Evolutionary conservation across 2,329 filamentous ascomycete species (phyloP).

Genomic region (Sclerotinia nivalis): DNA sequence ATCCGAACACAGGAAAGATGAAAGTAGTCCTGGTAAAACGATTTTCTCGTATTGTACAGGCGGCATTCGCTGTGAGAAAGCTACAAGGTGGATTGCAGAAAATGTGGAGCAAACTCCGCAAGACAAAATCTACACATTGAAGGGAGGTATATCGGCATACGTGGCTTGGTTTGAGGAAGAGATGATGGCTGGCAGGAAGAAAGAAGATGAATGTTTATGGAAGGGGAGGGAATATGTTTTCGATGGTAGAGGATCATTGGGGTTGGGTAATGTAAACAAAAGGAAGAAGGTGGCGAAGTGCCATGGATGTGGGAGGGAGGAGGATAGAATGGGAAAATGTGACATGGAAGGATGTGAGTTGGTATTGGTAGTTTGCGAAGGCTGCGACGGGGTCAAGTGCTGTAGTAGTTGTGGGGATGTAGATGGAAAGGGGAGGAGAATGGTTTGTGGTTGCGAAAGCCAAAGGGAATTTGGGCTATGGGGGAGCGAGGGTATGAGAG

Average conservation of each 20-base stretch:
- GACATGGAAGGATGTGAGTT: slow-evolving; percentile 38
- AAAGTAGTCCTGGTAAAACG: slow-evolving; percentile 26
- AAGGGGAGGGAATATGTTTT: slow-evolving; percentile 42
- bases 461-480: slow-evolving; percentile 39
- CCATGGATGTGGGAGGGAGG: slow-evolving; percentile 34
- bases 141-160: slow-evolving; percentile 41
- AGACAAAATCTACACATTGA: slow-evolving; percentile 37
- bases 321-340: slow-evolving; percentile 40
- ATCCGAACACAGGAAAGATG: neutral
- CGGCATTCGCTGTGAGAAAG: slow-evolving; percentile 42
- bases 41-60: slow-evolving; percentile 42
- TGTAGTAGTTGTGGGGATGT: slow-evolving; percentile 36
- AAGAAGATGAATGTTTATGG: slow-evolving; percentile 37
- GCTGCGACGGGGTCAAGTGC: slow-evolving; percentile 37
- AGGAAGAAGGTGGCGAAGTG: slow-evolving; percentile 38
- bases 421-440: slow-evolving; percentile 29
- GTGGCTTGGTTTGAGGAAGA: slow-evolving; percentile 42
- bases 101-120: slow-evolving; percentile 31
- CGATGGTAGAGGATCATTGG: slow-evolving; percentile 40
- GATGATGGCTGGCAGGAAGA: slow-evolving; percentile 36
- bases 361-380: slow-evolving; percentile 39
- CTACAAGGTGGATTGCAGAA: slow-evolving; percentile 39
- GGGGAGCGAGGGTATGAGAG: slow-evolving; percentile 30
- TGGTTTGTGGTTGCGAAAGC: slow-evolving; percentile 39
- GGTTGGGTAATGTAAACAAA: slow-evolving; percentile 22